Base-by-base conservation (phyloP, 2,329 filamentous ascomycete genomes). In the Fusarium veterinarium region DNA sequence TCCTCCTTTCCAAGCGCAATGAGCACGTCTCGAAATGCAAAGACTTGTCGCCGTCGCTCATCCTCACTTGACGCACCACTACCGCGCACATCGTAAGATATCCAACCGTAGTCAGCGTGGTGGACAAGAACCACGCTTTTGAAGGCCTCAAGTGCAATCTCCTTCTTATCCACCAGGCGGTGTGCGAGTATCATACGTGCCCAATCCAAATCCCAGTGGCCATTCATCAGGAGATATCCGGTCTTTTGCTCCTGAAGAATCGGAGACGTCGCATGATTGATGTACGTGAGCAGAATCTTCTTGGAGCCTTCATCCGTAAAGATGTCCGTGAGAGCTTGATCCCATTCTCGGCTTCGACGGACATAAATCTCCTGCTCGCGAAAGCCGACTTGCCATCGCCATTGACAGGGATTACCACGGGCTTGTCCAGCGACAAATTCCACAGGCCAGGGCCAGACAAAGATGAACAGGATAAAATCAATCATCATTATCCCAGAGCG, bases 191-290 rank as follows among this genome's bases (percentile, higher is more conserved):
- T 84, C 93, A 98, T 98, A 25, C 88, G 87, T 51, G 87, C 86
- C 88, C 95, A 98, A 80, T 97, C 95, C 67, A 98, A 84, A 80
- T 97, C 93, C 92, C 94, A 98, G 69, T 94, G 89, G 69, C 88
- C 89, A 79, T 95, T 93, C 86, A 97, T 93, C 74, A 96, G 91
- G 71, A 97, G 83, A 79, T 97, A 97, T 25, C 94, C 95, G 35
- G 95, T 97, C 87, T 97, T 97, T 75, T 90, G 87, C 75, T 88
- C 85, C 76, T 95, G 85, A 58, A 91, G 86, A 76, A 89, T 83
- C 28, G 90, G 88, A 20, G 91, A 87, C 8, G 95, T 92, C 5
- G 94, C 95, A 4, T 89, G 87, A 69, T 91, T 81, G 49, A 97
- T 82, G 65, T 90, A 86, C 17, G 86, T 85, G 74, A 91, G 86